Evolutionary conservation across 495 filamentous ascomycete genomes (phyloP).

Genomic region (Xylaria curta): DNA sequence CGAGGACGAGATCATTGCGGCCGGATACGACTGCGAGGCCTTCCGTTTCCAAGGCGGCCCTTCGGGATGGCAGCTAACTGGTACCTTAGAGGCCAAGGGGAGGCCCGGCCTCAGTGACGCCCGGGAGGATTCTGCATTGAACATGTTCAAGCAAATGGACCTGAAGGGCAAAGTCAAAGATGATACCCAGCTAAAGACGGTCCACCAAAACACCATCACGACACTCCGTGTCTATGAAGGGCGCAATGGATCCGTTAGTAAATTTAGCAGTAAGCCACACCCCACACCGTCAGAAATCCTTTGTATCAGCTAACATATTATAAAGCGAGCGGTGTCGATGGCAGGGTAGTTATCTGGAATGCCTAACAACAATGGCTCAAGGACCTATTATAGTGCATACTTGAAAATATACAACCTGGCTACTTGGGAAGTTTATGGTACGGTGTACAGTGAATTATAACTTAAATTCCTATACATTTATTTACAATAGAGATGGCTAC

Average conservation of each 20-base stretch:
- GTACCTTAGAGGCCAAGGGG: slow-evolving; percentile 83
- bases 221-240: slow-evolving; percentile 79
- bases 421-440: neutral
- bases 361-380: neutral
- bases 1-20: slow-evolving; percentile 93
- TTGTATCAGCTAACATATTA: slow-evolving; percentile 47
- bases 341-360: slow-evolving; percentile 84
- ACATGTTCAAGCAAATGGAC: slow-evolving; percentile 99
- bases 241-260: slow-evolving; percentile 65
- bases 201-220: slow-evolving; percentile 96
- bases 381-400: neutral
- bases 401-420: slow-evolving; percentile 1
- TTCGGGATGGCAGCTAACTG: slow-evolving; percentile 83
- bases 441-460: neutral
- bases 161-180: slow-evolving; percentile 87
- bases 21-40: slow-evolving; percentile 94
- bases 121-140: slow-evolving; percentile 78
- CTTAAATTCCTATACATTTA: neutral
- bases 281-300: neutral
- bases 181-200: slow-evolving; percentile 91
- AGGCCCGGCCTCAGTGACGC: slow-evolving; percentile 57
- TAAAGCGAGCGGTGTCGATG: slow-evolving; percentile 90
- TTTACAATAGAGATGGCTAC: neutral
- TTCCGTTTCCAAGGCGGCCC: slow-evolving; percentile 86
- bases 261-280: slow-evolving; percentile 83